phyloP scores from a whole-genome alignment of 257 asterid genomes.

The Solanum ossicruentum region DNA sequence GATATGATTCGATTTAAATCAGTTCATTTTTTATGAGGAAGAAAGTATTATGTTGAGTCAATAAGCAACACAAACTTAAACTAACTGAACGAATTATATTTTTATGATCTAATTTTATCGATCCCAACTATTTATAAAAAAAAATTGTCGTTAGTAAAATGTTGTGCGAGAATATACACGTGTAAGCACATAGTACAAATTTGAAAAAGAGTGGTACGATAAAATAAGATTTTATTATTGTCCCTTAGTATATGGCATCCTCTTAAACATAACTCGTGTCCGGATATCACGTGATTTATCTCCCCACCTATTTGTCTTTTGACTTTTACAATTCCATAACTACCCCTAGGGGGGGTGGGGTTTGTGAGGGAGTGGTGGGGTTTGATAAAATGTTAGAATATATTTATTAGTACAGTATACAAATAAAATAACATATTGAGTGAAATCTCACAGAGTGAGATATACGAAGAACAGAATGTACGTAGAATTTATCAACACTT shows the following conservation, averaged over 20 bases:
- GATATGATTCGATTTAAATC: too few relatives aligned
- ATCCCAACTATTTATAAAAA: not conserved
- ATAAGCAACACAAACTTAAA: not conserved
- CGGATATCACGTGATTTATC: slow-evolving; percentile 7
- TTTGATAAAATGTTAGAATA: too few relatives aligned
- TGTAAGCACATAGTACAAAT: not conserved
- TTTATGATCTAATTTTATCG: not conserved
- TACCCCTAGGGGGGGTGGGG: not conserved
- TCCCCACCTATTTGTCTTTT: not conserved
- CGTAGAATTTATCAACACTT: too few relatives aligned
- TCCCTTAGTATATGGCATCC: not conserved
- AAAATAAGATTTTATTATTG: not conserved
- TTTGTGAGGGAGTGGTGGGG: too few relatives aligned
- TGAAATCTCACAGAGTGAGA: too few relatives aligned
- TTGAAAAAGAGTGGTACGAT: not conserved
- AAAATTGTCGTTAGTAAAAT: not conserved
- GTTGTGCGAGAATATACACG: not conserved
- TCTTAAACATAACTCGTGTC: slow-evolving; percentile 5
- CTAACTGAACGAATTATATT: not conserved
- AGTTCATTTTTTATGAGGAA: too few relatives aligned
- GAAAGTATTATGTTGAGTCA: accelerated
- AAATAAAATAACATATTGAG: too few relatives aligned
- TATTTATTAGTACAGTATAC: too few relatives aligned
- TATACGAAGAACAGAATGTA: too few relatives aligned
- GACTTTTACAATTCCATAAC: not conserved